These are phyloP conservation scores for Pleurotus ostreatus DNA, from an alignment of 768 basidiomycete genomes.

Conservation along the genomic window DNA sequence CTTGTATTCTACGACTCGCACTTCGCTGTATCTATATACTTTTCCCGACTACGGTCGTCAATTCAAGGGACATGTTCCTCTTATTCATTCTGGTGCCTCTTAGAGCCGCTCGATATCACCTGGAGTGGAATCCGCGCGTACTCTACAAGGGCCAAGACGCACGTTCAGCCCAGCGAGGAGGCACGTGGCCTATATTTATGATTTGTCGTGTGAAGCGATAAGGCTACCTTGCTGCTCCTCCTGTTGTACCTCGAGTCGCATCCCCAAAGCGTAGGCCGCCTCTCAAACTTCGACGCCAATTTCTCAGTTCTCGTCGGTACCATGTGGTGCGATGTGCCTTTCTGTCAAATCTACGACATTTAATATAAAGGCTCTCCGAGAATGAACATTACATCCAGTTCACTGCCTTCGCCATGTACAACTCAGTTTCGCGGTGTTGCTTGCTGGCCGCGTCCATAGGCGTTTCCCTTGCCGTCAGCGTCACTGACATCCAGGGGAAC, in stretches of 20 bases:
- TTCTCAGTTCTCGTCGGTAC: neutral
- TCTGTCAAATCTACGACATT: neutral
- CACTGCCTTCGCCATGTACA: neutral
- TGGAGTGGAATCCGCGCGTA: neutral
- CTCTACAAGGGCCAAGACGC: neutral
- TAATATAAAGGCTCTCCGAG: neutral
- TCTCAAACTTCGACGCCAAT: neutral
- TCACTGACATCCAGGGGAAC: conserved; percentile 53
- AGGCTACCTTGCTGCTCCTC: neutral
- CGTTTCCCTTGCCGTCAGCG: conserved; percentile 26
- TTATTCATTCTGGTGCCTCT: too few relatives aligned
- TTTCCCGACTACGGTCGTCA: neutral
- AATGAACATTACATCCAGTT: neutral
- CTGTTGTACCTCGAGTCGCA: neutral
- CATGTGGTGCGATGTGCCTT: conserved; percentile 3
- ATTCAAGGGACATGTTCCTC: neutral
- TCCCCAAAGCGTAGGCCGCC: neutral
- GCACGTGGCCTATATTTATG: neutral
- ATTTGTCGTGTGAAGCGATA: neutral
- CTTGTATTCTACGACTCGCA: neutral
- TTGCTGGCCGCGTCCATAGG: conserved; percentile 16
- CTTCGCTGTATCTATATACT: conserved; percentile 1
- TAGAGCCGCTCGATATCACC: too few relatives aligned
- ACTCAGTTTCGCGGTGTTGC: neutral
- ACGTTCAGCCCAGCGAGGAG: neutral